These are phyloP conservation scores for Penicillium vulpinum DNA, from an alignment of 2,329 filamentous ascomycete genomes.

Conservation along the genomic window DNA sequence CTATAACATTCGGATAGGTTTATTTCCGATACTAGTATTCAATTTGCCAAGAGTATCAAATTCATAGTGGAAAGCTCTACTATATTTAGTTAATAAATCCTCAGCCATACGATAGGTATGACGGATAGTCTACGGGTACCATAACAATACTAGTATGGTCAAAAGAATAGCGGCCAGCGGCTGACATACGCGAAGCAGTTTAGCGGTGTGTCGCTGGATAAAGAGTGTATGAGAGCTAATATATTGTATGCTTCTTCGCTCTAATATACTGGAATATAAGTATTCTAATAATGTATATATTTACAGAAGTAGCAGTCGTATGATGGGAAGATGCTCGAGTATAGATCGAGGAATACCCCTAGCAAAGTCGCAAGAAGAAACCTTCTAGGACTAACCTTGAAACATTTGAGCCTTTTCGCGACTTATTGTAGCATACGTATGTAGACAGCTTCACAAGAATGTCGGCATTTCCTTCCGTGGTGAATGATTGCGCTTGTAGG, in stretches of 20 bases:
- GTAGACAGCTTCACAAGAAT: constrained; percentile 2
- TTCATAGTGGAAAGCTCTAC: too few species aligned
- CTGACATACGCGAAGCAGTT: background rate
- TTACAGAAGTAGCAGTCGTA: background rate
- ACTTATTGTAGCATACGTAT: background rate
- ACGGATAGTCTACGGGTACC: too few species aligned
- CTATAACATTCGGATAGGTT: too few species aligned
- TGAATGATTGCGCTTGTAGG: background rate
- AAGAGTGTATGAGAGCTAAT: background rate
- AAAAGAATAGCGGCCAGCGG: background rate
- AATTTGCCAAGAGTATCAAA: too few species aligned
- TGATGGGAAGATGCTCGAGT: background rate
- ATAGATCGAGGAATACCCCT: background rate
- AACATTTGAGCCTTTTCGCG: background rate
- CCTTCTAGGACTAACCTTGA: background rate
- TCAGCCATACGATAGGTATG: too few species aligned
- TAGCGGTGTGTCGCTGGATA: background rate
- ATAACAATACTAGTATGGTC: too few species aligned
- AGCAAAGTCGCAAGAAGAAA: background rate
- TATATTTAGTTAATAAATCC: too few species aligned
- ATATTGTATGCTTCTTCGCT: background rate
- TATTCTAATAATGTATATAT: background rate
- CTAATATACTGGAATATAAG: background rate
- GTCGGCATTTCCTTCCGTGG: background rate
- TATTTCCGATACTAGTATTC: too few species aligned